Evolutionary conservation across 2,329 filamentous ascomycete genomes (phyloP), one percentile per base, ranked within the genome.

Genomic region (Colletotrichum siamense): DNA sequence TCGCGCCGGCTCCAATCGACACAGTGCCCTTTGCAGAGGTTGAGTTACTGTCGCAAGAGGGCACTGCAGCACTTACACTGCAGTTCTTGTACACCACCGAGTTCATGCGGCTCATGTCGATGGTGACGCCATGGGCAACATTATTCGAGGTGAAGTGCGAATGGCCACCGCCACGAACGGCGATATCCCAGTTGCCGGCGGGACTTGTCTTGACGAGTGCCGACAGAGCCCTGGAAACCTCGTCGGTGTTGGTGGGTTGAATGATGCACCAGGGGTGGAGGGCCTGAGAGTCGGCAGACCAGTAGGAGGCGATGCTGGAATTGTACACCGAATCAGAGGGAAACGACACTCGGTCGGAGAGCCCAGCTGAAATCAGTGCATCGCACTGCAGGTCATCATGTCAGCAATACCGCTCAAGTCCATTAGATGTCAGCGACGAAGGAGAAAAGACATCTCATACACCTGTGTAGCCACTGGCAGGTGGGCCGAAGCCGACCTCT

Each of bases 191-290:
- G 15, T 62, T 62, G 16, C 59, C 59, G 5, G 59, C 59, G 3
- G 59, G 16, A 8, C 9, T 62, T 6, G 59, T 34, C 7, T 62
- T 32, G 18, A 62, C 6, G 59, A 34, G 28, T 32, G 59, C 71
- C n/a, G 57, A 18, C 8, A 81, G 28, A 5, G 78, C 78, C 6
- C 55, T 65, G 26, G 81, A 79, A 5, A 82, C 79, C 71, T 83
- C 82, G 6, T 62, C 44, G 3, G 79, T 77, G 22, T 68, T 78
- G 28, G 68, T 67, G 3, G 82, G 80, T 13, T 79, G 73, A 18
- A 83, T 78, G 73, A 83, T 78, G 74, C 82, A 83, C 70, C 76
- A 80, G 26, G 82, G 81, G n/a, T 74, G 57, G n/a, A 79, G 52
- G 7, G 77, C 77, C 2, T 63, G 65, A 16, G 79, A 78, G 15